A percentile compares a stretch with the other conserved stretches of the same genome.
These are phyloP conservation scores for Helicocarpus griseus DNA, from an alignment of 2,329 filamentous ascomycete species.

Conservation along the genomic window DNA sequence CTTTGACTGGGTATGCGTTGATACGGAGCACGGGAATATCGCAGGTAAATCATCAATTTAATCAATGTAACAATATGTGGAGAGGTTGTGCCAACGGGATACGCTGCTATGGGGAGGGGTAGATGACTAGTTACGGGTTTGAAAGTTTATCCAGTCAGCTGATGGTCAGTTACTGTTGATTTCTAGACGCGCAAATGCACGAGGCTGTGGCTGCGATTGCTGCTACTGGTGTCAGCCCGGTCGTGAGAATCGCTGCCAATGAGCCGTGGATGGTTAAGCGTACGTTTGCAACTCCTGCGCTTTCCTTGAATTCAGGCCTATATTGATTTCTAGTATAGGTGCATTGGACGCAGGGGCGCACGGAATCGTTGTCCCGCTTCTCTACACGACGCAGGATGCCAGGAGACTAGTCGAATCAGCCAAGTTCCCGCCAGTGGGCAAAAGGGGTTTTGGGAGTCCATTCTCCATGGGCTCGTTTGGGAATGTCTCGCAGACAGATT, in stretches of 20 bases:
- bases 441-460: conserved; percentile 48
- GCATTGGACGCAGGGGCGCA: conserved; percentile 52
- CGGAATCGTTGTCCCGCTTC: conserved; percentile 46
- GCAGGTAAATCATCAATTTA: conserved; percentile 27
- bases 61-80: neutral
- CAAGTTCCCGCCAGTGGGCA: conserved; percentile 48
- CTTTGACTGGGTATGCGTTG: conserved; percentile 46
- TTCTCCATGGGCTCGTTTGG: conserved; percentile 41
- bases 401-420: conserved; percentile 41
- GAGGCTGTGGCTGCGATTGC: conserved; percentile 43
- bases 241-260: conserved; percentile 44
- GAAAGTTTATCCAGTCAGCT: neutral
- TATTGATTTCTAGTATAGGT: conserved; percentile 19
- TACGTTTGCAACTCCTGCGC: conserved; percentile 16
- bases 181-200: conserved; percentile 44
- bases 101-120: too few species aligned
- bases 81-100: too few species aligned
- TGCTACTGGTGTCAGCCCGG: conserved; percentile 32
- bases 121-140: neutral
- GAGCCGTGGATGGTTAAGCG: conserved; percentile 55
- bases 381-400: conserved; percentile 45
- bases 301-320: neutral
- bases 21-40: conserved; percentile 49
- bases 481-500: conserved; percentile 32
- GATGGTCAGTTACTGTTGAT: neutral